Base-by-base conservation (phyloP, 768 basidiomycete species). In the Albatrellus ellisii region DNA sequence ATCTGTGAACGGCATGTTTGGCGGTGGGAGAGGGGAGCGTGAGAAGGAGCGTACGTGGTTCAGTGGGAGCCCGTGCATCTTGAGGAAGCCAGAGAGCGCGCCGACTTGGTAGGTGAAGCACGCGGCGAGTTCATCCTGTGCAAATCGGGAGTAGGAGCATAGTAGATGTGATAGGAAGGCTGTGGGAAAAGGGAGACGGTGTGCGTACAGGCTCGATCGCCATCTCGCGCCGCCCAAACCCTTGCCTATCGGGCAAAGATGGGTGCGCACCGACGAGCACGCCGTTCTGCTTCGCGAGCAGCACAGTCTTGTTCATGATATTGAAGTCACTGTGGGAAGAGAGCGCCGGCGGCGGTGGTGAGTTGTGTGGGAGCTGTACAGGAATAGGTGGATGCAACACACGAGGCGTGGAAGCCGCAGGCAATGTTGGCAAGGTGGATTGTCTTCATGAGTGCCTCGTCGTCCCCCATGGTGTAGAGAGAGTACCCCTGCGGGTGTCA, bases 391-490 rank as follows among this genome's bases (percentile, higher is more conserved):
- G n/a, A 42, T 14, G 24, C 12, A 5, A 46, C 52, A 20, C 45
- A 77, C 72, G 72, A 74, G 17, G 73, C 77, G 51, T 81, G 79
- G 46, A 78, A 79, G 5, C 79, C 78, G 51, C 78, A 81, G 0
- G 79, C 79, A 12, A 79, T 62, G 45, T 67, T 65, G 0, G 62
- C 62, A 1, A 61, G 53, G 43, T 64, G 61, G 25, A 64, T 61
- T 4, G 55, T 56, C 36, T 54, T 52, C 57, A 60, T 60, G 46
- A 60, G 54, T 2, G 49, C 44, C 17, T 54, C 57, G 43, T 60
- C 59, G 26, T 57, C 56, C 7, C 57, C 59, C 25, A 57, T 59
- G 15, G 36, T 54, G 37, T 59, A 59, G 7, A 59, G 46, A 1
- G 57, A 56, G 38, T 46, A 59, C 1, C 57, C 57, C 56, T 59